Conservation (phyloP, 1,284 basidiomycete species). For the Boletellus deceptivus region DNA sequence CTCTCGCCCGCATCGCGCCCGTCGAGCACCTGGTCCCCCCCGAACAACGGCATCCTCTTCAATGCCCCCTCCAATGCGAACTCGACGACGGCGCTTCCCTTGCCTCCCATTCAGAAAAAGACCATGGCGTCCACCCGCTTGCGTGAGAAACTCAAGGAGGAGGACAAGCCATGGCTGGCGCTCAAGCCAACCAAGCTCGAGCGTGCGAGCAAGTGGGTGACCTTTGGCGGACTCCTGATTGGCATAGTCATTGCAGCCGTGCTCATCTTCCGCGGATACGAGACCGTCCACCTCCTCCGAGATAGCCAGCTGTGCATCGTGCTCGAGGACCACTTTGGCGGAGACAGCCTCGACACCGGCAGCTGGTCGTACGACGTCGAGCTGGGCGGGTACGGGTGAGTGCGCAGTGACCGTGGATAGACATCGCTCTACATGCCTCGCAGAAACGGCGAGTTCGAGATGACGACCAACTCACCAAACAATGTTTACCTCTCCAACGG, state of each 20-base stretch:
- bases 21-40: conserved; percentile 60
- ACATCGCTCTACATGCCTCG: conserved; percentile 7
- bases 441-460: conserved; percentile 78
- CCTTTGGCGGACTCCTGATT: conserved; percentile 40
- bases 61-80: conserved; percentile 33
- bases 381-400: conserved; percentile 73
- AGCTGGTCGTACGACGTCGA: conserved; percentile 69
- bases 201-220: conserved; percentile 44
- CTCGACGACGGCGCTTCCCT: conserved; percentile 34
- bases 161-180: conserved; percentile 54
- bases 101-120: conserved; percentile 41
- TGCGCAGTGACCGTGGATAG: conserved; percentile 2
- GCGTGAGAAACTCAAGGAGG: conserved; percentile 42
- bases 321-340: conserved; percentile 67
- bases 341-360: conserved; percentile 43
- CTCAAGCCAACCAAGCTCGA: conserved; percentile 33
- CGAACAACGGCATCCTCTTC: conserved; percentile 32
- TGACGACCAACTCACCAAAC: conserved; percentile 64
- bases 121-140: conserved; percentile 50
- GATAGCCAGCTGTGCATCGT: conserved; percentile 58
- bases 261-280: conserved; percentile 35
- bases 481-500: conserved; percentile 72
- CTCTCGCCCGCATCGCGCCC: conserved; percentile 66
- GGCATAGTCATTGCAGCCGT: conserved; percentile 43
- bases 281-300: conserved; percentile 36